These are phyloP conservation scores for Colletotrichum plurivorum DNA, from an alignment of 2,329 filamentous ascomycete genomes.

Conservation along the genomic window DNA sequence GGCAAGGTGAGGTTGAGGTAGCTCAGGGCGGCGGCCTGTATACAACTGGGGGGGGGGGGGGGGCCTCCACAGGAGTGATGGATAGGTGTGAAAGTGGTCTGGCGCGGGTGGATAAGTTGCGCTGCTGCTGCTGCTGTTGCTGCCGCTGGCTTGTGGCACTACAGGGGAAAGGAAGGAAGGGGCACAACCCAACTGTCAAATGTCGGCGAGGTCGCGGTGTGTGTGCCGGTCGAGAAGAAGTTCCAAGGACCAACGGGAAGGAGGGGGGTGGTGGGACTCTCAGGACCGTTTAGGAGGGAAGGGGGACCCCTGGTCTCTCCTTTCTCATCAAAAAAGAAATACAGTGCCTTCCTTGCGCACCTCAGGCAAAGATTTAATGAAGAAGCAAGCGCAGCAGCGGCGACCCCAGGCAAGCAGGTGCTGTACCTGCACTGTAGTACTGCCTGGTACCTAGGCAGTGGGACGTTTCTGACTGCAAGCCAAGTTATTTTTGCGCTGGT, in stretches of 20 bases:
- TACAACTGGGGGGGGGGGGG: not conserved
- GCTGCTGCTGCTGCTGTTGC: too few relatives aligned
- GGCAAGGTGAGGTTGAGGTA: not conserved
- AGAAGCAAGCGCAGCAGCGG: slow-evolving; percentile 19
- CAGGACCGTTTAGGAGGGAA: slow-evolving; percentile 35
- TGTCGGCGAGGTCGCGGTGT: not conserved
- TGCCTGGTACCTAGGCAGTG: not conserved
- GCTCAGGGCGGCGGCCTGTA: not conserved
- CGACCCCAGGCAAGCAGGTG: slow-evolving; percentile 1
- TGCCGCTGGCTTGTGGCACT: not conserved
- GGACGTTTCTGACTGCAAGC: not conserved
- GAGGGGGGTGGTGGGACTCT: slow-evolving; percentile 29
- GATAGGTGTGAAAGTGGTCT: slow-evolving; percentile 6
- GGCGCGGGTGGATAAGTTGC: slow-evolving; percentile 19
- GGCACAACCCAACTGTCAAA: slow-evolving; percentile 10
- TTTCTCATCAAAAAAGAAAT: slow-evolving; percentile 26
- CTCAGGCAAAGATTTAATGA: slow-evolving; percentile 12
- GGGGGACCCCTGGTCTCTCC: slow-evolving; percentile 34
- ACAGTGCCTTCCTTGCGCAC: slow-evolving; percentile 29
- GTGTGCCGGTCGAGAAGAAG: not conserved
- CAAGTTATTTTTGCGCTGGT: not conserved
- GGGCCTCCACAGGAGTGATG: not conserved
- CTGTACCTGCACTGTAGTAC: too few relatives aligned
- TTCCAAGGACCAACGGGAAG: not conserved
- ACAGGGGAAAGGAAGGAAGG: slow-evolving; percentile 15